These are phyloP conservation scores for Raphanus hybrid DNA, from an alignment of 441 rosid species.

Conservation along the genomic window DNA sequence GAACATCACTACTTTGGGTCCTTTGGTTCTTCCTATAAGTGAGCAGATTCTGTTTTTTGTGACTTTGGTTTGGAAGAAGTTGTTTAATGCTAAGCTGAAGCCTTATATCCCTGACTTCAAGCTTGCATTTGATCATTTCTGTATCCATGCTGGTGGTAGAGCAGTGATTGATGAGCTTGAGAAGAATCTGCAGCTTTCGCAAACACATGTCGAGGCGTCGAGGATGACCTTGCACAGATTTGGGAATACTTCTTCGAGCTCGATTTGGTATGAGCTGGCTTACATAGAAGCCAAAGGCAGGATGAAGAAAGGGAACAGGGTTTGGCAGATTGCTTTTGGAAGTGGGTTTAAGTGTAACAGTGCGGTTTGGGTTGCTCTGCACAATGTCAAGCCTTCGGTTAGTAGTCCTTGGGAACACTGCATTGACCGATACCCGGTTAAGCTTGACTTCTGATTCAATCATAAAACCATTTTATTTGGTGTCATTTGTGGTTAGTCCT, in stretches of 20 bases:
- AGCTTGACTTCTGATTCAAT: background rate
- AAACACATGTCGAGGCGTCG: background rate
- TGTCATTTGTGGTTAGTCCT: background rate
- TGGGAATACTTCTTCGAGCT: background rate
- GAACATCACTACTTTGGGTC: background rate
- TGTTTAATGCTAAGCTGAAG: background rate
- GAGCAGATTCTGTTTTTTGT: background rate
- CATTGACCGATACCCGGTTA: background rate
- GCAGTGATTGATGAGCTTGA: background rate
- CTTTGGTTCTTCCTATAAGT: background rate
- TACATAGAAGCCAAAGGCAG: background rate
- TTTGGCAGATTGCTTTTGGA: background rate
- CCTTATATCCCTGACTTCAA: background rate
- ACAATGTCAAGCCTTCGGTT: background rate
- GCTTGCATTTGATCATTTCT: background rate
- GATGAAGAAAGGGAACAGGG: background rate
- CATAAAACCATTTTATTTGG: background rate
- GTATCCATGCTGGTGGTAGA: background rate
- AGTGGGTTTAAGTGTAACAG: background rate
- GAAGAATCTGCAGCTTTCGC: background rate
- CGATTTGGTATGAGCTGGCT: background rate
- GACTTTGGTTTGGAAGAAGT: background rate
- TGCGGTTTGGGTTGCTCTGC: background rate
- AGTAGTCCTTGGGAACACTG: background rate
- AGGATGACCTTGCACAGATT: background rate